phyloP scores from a whole-genome alignment of 1,139 yeast genomes.

The Trichomonascaceae sp. region DNA sequence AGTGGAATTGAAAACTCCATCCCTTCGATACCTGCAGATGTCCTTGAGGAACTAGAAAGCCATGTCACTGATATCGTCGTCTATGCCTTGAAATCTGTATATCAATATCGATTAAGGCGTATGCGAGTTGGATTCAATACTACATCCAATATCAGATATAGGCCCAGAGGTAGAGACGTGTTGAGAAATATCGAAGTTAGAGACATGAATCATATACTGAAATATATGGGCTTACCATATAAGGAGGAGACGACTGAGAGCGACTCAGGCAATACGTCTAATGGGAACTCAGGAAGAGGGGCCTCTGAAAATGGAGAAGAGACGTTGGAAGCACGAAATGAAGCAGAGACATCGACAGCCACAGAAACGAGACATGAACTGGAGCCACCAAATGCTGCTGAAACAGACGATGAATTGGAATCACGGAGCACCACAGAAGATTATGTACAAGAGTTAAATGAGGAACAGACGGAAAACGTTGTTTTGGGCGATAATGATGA shows the following conservation, averaged over 20 bases:
- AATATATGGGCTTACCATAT: neutral
- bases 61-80: neutral
- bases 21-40: neutral
- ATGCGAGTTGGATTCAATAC: neutral
- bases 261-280: neutral
- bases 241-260: neutral
- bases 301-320: neutral
- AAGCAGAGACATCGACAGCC: too few species aligned
- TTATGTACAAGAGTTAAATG: neutral
- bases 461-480: neutral
- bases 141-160: neutral
- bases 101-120: neutral
- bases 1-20: neutral
- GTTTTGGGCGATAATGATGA: neutral
- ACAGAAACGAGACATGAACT: too few species aligned
- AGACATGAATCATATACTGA: neutral
- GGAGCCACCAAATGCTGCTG: neutral
- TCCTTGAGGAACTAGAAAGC: neutral
- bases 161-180: neutral
- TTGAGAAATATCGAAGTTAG: neutral
- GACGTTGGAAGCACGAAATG: neutral
- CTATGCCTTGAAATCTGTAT: neutral
- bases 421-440: neutral
- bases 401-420: neutral
- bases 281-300: neutral